phyloP scores from a whole-genome alignment of 169 alveolate species.

The Eimeria necatrix region DNA sequence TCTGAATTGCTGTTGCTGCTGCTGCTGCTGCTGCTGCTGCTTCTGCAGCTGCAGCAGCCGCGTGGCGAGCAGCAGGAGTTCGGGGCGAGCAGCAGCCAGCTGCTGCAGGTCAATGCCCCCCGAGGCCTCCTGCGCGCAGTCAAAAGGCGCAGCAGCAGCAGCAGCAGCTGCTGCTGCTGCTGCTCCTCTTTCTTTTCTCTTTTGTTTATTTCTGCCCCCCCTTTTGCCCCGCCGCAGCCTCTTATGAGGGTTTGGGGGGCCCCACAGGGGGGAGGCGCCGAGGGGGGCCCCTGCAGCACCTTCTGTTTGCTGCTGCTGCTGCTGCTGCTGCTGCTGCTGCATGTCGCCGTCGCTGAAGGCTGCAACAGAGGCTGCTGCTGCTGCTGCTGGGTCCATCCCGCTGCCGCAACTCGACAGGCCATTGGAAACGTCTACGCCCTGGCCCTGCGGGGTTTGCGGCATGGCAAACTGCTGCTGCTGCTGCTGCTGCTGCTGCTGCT shows the following conservation, averaged over 20 bases:
- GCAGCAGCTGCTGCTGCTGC: constrained; percentile 16
- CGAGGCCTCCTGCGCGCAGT: background rate
- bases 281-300: background rate
- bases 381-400: constrained; percentile 19
- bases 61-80: background rate
- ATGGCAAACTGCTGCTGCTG: background rate
- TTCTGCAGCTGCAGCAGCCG: constrained; percentile 6
- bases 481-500: constrained; percentile 6
- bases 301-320: constrained; percentile 24
- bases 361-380: constrained; percentile 29
- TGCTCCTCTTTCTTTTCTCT: background rate
- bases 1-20: constrained; percentile 2
- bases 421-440: background rate
- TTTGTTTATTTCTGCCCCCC: background rate
- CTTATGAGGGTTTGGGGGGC: background rate
- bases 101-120: background rate
- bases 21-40: constrained; percentile 37
- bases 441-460: background rate
- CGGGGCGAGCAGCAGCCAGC: constrained; percentile 7
- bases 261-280: background rate
- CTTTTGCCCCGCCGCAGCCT: background rate
- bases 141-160: background rate
- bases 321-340: constrained; percentile 20
- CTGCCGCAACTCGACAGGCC: background rate
- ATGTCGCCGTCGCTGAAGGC: background rate